A percentile compares a stretch with the other conserved stretches of the same genome.
Conservation (phyloP, 768 basidiomycete genomes). For the Dentipellis sp. region DNA sequence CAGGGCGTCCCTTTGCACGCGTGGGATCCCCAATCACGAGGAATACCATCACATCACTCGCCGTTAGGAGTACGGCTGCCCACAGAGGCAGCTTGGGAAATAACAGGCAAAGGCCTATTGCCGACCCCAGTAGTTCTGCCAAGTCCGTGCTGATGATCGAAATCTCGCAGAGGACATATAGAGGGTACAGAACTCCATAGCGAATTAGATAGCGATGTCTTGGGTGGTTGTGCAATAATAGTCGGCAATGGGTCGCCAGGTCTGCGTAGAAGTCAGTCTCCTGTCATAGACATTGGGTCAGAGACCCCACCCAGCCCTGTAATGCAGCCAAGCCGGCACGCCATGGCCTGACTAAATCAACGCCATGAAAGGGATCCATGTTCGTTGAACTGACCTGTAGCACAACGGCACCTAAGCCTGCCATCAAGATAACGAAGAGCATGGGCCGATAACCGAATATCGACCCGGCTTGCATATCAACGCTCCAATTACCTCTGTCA, state of each 20-base stretch:
- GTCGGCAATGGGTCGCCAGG: slow-evolving; percentile 37
- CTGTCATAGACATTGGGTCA: not conserved
- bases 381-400: slow-evolving; percentile 48
- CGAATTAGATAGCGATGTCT: slow-evolving; percentile 28
- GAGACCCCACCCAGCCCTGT: slow-evolving; percentile 59
- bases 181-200: slow-evolving; percentile 34
- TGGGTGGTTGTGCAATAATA: slow-evolving; percentile 36
- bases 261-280: slow-evolving; percentile 19
- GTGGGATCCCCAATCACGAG: slow-evolving; percentile 66
- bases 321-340: slow-evolving; percentile 74
- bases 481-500: slow-evolving; percentile 70
- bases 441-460: slow-evolving; percentile 79
- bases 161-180: slow-evolving; percentile 35
- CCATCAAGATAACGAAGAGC: slow-evolving; percentile 67
- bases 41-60: slow-evolving; percentile 41
- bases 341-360: slow-evolving; percentile 44
- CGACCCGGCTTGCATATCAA: slow-evolving; percentile 83
- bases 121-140: slow-evolving; percentile 52
- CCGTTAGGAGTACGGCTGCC: slow-evolving; percentile 40
- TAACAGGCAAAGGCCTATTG: slow-evolving; percentile 47
- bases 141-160: slow-evolving; percentile 51
- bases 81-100: slow-evolving; percentile 40
- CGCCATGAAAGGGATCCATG: not conserved
- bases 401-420: slow-evolving; percentile 76
- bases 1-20: slow-evolving; percentile 42